Evolutionary conservation across 441 rosid species (phyloP), one percentile per base, ranked within the genome.

Genomic region (Corymbia citriodora): DNA sequence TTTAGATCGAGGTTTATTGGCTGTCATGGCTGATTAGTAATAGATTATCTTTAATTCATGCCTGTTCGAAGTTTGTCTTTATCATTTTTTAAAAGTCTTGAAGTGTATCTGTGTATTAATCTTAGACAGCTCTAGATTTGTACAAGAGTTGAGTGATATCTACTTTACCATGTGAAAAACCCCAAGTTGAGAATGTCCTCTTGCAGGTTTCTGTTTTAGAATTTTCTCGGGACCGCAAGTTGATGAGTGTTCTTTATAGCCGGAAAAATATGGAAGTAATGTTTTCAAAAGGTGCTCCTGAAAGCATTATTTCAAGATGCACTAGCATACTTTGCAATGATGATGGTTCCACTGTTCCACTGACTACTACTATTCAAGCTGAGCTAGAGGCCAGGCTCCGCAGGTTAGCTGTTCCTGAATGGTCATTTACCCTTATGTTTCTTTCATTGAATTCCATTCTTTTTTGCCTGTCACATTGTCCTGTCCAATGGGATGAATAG

Each of bases 251-350:
- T 93, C 97, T 98, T 90, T 96, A 97, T 91, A 95, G 96, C 94
- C 96, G 93, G 93, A 96, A 96, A 93, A 96, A 96, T 94, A 93
- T 91, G 91, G 94, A 93, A 89, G 92, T 96, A 86, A 96, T 98
- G 97, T 97, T 97, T 91, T 96, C 99, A 11, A 98, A 98, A 94
- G 99, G 99, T 94, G 99, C 99, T 94, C 99, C 99, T 83, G 99
- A 98, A 92, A 96, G 97, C 93, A 94, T 98, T 90, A 90, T 97
- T 91, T 95, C 99, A 90, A 96, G 99, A 92, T 97, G 99, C 92
- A 92, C 99, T n/a, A 94, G 90, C 93, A 92, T 97, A 91, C 97
- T 97, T 72, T 96, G 99, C 94, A 96, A 98, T 93, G 92, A 91
- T 87, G 97, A 96, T 95, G 99, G 99, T 83, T 95, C 97, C 90